Conservation (phyloP, 805 yeast genomes). For the Wickerhamia fluorescens region DNA sequence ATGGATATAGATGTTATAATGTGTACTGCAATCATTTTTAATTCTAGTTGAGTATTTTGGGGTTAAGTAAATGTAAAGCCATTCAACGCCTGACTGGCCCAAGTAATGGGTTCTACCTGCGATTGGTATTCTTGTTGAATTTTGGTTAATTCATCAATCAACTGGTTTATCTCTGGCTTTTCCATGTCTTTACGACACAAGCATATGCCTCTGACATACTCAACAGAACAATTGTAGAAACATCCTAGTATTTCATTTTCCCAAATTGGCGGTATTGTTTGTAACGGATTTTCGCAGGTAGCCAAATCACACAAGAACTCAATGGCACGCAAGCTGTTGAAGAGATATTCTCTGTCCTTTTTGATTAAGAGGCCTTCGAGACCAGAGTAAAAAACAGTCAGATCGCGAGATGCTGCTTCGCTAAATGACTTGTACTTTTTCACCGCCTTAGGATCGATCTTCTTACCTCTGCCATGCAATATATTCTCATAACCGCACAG, state of each 20-base stretch:
- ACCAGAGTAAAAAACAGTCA: constrained; percentile 28
- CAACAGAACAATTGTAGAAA: constrained; percentile 74
- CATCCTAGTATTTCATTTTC: constrained; percentile 47
- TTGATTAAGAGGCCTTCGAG: constrained; percentile 33
- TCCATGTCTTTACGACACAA: constrained; percentile 42
- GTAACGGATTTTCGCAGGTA: constrained; percentile 29
- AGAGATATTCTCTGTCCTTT: constrained; percentile 31
- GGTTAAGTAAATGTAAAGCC: too few relatives aligned
- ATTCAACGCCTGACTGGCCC: constrained; percentile 26
- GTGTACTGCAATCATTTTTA: too few relatives aligned
- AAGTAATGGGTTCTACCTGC: constrained; percentile 25
- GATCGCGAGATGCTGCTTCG: constrained; percentile 33
- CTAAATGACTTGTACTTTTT: constrained; percentile 32
- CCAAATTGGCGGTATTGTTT: constrained; percentile 43
- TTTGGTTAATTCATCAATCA: constrained; percentile 20
- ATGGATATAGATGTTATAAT: too few relatives aligned
- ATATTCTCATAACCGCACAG: constrained; percentile 35
- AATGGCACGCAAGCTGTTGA: constrained; percentile 33
- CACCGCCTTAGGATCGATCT: constrained; percentile 30
- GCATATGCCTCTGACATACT: constrained; percentile 59
- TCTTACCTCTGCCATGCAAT: constrained; percentile 34
- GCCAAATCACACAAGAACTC: constrained; percentile 35
- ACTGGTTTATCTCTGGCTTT: constrained; percentile 17
- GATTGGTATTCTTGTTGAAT: constrained; percentile 27
- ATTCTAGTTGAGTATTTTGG: too few relatives aligned